Base-by-base conservation (phyloP, 1,284 basidiomycete species). In the Boletus hoseneyae region DNA sequence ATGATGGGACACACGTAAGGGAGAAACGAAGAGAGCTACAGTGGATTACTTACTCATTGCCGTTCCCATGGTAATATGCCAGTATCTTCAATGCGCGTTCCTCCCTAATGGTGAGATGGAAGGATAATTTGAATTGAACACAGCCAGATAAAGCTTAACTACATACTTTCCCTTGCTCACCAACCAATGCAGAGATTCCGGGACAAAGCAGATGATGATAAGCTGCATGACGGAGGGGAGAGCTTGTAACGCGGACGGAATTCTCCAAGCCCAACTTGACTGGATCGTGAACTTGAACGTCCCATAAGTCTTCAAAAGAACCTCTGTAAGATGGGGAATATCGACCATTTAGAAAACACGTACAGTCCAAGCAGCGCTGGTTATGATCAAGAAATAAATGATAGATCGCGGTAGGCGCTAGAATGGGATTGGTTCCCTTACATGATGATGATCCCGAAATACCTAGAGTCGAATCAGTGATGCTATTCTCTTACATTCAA, bases 51-150 rank as follows among this genome's bases (percentile, higher is more conserved):
- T 53, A 76, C 74, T 71, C 68, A 51, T 87, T 78, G 50, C 84
- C 77, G 52, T 86, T 79, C 16, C 83, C 85, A 57, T 88, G 85
- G 66, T 87, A 87, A 66, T 87, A 84, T 3, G 84, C 84, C 25
- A 88, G 72, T 9, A 74, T 79, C 48, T 75, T 66, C 27, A 85
- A 67, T 16, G 85, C 86, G 63, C 82, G 66, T 3, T 64, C 72
- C 11, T 86, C 77, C 51, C 74, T 47, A 25, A 10, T 33, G 2
- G n/a, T 18, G 19, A n/a, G 13, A 2, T 47, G 2, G n/a, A 32
- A 37, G n/a, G n/a, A 33, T 10, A 5, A 25, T 32, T 9, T 21
- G 12, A n/a, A 34, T 4, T 13, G 37, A 3, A 13, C 15, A 38
- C 18, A 6, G 13, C 13, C 13, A 11, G 16, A 36, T 4, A 4